Base-by-base conservation (phyloP, 306 rosid genomes). In the Lithocarpus polystachyus region DNA sequence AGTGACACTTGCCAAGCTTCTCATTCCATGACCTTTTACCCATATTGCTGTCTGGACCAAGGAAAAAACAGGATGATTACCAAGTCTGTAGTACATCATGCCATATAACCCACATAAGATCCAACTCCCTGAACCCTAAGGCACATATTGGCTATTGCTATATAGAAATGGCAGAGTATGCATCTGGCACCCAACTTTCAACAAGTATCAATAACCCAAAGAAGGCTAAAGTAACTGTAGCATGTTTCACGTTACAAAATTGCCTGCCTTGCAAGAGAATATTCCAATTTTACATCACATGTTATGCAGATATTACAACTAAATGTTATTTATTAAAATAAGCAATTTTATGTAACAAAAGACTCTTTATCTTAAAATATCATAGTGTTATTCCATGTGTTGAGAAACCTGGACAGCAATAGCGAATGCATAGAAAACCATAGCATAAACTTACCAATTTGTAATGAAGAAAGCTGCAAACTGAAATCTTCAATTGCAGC, bases 401-500 rank as follows among this genome's bases (percentile, higher is more conserved):
- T 40, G 22, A 77, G 45, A 68, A 8, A 81, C 75, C 45, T 71
- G 43, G 75, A 67, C 20, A 14, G 28, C 35, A 68, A 59, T 54
- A 53, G 48, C 33, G 57, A 77, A 71, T 60, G 5, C 67, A 77
- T 24, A 51, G 52, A 60, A 71, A 78, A 57, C 57, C 17, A 43
- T 71, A 81, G 23, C 52, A 79, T 61, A 74, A 48, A 72, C 89
- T 43, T 75, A 95, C 99, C 99, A 79, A 95, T 85, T 69, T 95
- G 99, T 85, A 95, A 81, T 53, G 87, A 86, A 18, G 99, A 92
- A 35, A 95, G 94, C 79, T 89, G 94, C 69, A 89, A 89, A 80
- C 90, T 91, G 87, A 95, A 95, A 82, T 95, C 99, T 79, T 95
- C 97, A 75, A 88, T 61, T 62, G 79, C 82, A 75, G 92, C 89